These are phyloP conservation scores for Anthracocystis setariae DNA, from an alignment of 1,284 basidiomycete genomes.

Conservation along the genomic window DNA sequence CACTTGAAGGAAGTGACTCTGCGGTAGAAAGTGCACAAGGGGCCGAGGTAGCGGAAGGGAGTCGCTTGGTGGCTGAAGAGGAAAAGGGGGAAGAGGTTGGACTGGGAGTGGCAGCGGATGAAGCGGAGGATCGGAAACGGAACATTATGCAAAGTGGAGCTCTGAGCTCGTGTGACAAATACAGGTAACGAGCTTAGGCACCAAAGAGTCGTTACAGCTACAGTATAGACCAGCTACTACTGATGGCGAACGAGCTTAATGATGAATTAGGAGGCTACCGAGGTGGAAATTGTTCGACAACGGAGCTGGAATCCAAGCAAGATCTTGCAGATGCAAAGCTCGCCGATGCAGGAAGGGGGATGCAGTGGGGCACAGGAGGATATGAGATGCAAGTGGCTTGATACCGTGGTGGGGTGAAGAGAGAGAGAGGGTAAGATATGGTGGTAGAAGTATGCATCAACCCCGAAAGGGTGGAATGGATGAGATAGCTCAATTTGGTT, in stretches of 20 bases:
- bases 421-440: constrained; percentile 10
- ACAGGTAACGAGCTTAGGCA: background rate
- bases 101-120: constrained; percentile 10
- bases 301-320: background rate
- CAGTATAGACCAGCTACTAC: constrained; percentile 13
- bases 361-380: constrained; percentile 1
- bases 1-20: constrained; percentile 15
- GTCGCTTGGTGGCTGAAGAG: constrained; percentile 2
- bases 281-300: background rate
- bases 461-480: constrained; percentile 28
- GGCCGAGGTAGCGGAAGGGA: constrained; percentile 15
- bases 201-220: constrained; percentile 9
- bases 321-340: constrained; percentile 1
- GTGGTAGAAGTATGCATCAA: constrained; percentile 45
- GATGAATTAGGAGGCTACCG: background rate
- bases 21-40: constrained; percentile 17
- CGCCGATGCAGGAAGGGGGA: background rate
- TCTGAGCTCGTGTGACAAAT: constrained; percentile 29
- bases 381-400: constrained; percentile 4
- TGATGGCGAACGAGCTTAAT: background rate
- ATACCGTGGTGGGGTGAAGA: constrained; percentile 1
- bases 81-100: constrained; percentile 10
- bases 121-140: constrained; percentile 39
- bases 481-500: constrained; percentile 27
- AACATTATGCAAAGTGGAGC: constrained; percentile 28